Evolutionary conservation across 169 alveolate species (phyloP), one percentile per base, ranked within the genome.

Genomic region (Babesia caballi): DNA sequence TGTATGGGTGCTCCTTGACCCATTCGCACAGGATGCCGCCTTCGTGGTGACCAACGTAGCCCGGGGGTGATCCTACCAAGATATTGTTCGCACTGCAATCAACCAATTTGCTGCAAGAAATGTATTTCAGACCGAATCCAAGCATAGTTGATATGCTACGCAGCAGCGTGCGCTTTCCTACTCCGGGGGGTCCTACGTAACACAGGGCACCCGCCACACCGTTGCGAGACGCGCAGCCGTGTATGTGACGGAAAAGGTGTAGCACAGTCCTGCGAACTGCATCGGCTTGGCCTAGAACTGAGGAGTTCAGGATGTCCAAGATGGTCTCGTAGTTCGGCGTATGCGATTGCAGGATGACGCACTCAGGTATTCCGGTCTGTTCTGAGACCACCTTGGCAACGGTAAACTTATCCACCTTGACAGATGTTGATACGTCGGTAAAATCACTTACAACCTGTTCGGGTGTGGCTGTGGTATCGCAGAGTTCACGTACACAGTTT

Each of bases 311-410:
- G 27, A 54, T 77, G 14, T 73, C 76, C 49, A 89, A 54, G 0
- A 85, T 84, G 40, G 82, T 83, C 46, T 85, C 92, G 25, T 60
- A 60, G 46, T 60, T 6, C 35, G 12, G 6, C 51, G 72, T 74
- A 58, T 90, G 93, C 0, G 91, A 84, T 54, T 88, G 84, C 36
- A 74, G 36, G 38, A 92, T 83, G 50, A 84, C 71, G 53, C 72
- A 77, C 38, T 83, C 85, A 9, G 94, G 93, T n/a, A 92, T 90
- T 27, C 94, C 94, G 4, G 96, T 90, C 83, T 92, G 80, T 33
- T 87, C 53, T 15, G 91, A 70, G 1, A 91, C 90, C 17, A 83
- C 90, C 56, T 57, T 52, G 7, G 92, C 91, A 5, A 91, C 80
- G 61, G 76, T 91, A 38, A 86, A 87, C 44, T 71, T 82, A 12